phyloP scores from a whole-genome alignment of 2,329 filamentous ascomycete genomes.

The Tympanopsis confertula region DNA sequence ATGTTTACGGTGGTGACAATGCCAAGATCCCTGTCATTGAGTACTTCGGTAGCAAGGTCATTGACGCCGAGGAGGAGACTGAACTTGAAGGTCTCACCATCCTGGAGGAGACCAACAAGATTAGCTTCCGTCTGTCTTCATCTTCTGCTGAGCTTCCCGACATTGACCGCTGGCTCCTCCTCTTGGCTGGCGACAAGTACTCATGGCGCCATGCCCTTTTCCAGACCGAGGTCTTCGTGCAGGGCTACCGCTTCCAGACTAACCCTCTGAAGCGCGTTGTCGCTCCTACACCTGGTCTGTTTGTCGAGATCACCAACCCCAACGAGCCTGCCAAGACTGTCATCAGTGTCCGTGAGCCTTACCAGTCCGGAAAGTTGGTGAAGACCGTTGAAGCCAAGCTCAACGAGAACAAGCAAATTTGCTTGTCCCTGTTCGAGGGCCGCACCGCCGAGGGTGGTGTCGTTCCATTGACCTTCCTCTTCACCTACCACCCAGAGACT shows the following conservation, averaged over 20 bases:
- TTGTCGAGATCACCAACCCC: constrained; percentile 76
- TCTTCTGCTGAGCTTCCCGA: constrained; percentile 61
- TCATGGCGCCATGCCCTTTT: constrained; percentile 5
- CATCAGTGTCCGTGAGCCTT: constrained; percentile 79
- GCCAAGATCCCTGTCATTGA: constrained; percentile 51
- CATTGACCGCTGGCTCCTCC: constrained; percentile 25
- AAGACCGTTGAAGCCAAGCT: constrained; percentile 4
- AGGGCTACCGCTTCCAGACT: constrained; percentile 2
- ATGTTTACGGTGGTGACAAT: constrained; percentile 23
- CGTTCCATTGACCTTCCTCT: constrained; percentile 73
- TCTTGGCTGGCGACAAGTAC: background rate
- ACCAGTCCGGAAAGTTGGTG: constrained; percentile 38
- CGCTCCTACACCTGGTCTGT: constrained; percentile 71
- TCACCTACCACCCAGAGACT: constrained; percentile 87
- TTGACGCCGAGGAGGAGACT: constrained; percentile 57
- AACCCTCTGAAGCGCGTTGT: constrained; percentile 60
- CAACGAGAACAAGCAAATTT: constrained; percentile 5
- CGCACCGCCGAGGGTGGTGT: constrained; percentile 75
- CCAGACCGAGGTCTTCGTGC: constrained; percentile 1
- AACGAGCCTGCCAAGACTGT: constrained; percentile 73
- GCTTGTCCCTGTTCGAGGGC: constrained; percentile 38
- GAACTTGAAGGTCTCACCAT: constrained; percentile 81
- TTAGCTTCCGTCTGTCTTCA: constrained; percentile 71
- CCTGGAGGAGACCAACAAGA: constrained; percentile 66
- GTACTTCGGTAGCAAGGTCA: constrained; percentile 58